These are phyloP conservation scores for Tetrapisispora namnaoensis DNA, from an alignment of 805 yeast genomes.

Conservation along the genomic window DNA sequence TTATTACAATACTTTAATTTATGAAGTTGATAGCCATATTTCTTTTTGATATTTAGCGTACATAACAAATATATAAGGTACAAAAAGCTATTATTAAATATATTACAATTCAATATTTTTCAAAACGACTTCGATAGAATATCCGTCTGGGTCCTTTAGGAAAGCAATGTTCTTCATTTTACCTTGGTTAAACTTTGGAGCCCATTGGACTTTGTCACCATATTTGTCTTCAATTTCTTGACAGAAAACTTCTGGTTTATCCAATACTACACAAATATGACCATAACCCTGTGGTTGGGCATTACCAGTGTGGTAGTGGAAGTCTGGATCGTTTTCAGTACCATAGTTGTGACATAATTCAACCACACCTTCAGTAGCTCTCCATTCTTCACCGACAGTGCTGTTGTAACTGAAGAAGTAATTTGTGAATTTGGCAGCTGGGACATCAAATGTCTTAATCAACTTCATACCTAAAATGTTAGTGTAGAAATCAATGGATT, in stretches of 20 bases:
- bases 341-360: constrained; percentile 97
- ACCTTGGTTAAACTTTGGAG: constrained; percentile 46
- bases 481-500: constrained; percentile 68
- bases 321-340: constrained; percentile 67
- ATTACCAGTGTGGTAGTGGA: constrained; percentile 79
- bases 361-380: constrained; percentile 53
- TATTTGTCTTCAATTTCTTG: constrained; percentile 36
- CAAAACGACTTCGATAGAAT: constrained; percentile 66
- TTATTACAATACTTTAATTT: neutral
- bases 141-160: constrained; percentile 84
- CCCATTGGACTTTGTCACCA: constrained; percentile 50
- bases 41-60: too few relatives aligned
- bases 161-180: constrained; percentile 56
- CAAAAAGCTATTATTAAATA: too few relatives aligned
- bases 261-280: constrained; percentile 67
- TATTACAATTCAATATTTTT: constrained; percentile 11
- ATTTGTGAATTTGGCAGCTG: constrained; percentile 68
- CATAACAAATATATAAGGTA: too few relatives aligned
- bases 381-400: constrained; percentile 33
- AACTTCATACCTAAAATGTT: constrained; percentile 76
- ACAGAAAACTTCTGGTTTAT: constrained; percentile 43
- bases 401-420: constrained; percentile 71
- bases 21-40: neutral
- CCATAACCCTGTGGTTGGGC: constrained; percentile 75
- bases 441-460: constrained; percentile 44